These are phyloP conservation scores for Leptomonas pyrrhocoris DNA, from an alignment of 208 protist species.

Conservation along the genomic window DNA sequence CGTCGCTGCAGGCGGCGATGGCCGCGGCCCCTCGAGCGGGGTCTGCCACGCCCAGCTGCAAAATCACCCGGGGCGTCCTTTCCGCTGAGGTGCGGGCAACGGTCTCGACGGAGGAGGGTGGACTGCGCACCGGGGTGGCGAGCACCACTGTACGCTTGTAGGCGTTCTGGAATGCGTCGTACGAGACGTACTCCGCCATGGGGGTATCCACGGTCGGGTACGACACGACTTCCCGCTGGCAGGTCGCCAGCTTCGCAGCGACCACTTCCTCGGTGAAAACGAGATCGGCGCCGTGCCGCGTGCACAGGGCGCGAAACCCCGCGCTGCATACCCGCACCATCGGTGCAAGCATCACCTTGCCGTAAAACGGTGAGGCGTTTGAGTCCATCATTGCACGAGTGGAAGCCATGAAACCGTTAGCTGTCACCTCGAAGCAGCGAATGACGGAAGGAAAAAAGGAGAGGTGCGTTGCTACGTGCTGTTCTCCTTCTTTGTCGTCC, in stretches of 20 bases:
- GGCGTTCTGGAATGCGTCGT: constrained; percentile 76
- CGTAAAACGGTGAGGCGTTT: constrained; percentile 54
- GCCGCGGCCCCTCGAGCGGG: constrained; percentile 76
- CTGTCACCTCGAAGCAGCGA: too few relatives aligned
- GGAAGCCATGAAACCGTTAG: constrained; percentile 20
- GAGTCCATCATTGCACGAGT: constrained; percentile 11
- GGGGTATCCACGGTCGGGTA: constrained; percentile 44
- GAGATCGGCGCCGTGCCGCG: constrained; percentile 94
- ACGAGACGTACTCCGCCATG: constrained; percentile 88
- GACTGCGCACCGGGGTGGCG: constrained; percentile 15
- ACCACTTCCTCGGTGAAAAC: constrained; percentile 98
- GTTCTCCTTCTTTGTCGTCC: too few relatives aligned
- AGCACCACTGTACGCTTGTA: constrained; percentile 77
- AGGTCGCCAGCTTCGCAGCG: constrained; percentile 89
- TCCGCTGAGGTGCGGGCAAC: neutral
- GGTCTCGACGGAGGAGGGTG: neutral
- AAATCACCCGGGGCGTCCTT: constrained; percentile 61
- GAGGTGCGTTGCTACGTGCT: too few relatives aligned
- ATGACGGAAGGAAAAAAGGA: too few relatives aligned
- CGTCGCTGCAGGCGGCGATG: constrained; percentile 81
- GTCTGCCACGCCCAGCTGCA: constrained; percentile 94
- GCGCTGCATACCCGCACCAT: constrained; percentile 96
- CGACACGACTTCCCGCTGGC: constrained; percentile 57
- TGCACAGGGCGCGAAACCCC: constrained; percentile 92
- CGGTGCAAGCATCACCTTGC: constrained; percentile 91